Evolutionary conservation across 345 rosid species (phyloP).

Genomic region (Lepidium africanum): DNA sequence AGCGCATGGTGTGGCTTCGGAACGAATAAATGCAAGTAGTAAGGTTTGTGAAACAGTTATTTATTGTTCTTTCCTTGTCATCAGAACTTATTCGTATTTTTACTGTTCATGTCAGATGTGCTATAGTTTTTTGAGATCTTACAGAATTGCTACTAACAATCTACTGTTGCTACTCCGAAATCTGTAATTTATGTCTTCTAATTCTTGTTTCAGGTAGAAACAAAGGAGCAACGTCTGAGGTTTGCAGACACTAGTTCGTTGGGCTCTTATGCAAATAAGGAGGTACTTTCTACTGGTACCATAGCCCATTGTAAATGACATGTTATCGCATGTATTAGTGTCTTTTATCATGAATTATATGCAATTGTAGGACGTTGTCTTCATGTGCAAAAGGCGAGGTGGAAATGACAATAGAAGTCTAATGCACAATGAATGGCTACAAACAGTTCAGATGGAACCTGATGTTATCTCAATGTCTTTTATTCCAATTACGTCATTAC

Average conservation of each 20-base stretch:
- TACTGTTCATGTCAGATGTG: not conserved
- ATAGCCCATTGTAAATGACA: not conserved
- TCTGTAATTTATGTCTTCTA: not conserved
- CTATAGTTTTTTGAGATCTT: not conserved
- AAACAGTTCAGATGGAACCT: conserved; percentile 82
- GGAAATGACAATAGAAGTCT: conserved; percentile 58
- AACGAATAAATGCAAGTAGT: conserved; percentile 1
- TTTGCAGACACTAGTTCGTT: conserved; percentile 66
- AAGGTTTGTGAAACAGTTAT: conserved; percentile 21
- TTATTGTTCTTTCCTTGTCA: not conserved
- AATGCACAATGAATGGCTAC: conserved; percentile 79
- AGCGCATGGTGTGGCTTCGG: conserved; percentile 28
- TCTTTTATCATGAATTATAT: not conserved
- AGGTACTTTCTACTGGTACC: conserved; percentile 38
- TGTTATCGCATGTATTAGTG: not conserved
- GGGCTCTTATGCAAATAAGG: conserved; percentile 78
- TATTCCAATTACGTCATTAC: conserved; percentile 81
- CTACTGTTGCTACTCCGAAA: not conserved
- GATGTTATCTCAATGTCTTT: conserved; percentile 91
- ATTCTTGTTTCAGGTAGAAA: conserved; percentile 50
- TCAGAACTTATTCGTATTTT: not conserved
- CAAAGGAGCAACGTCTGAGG: conserved; percentile 71
- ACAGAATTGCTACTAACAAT: not conserved
- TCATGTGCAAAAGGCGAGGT: conserved; percentile 84
- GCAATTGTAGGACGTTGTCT: conserved; percentile 53